phyloP scores from a whole-genome alignment of 176 grass and related monocot species.

The Aechmea fasciata region DNA sequence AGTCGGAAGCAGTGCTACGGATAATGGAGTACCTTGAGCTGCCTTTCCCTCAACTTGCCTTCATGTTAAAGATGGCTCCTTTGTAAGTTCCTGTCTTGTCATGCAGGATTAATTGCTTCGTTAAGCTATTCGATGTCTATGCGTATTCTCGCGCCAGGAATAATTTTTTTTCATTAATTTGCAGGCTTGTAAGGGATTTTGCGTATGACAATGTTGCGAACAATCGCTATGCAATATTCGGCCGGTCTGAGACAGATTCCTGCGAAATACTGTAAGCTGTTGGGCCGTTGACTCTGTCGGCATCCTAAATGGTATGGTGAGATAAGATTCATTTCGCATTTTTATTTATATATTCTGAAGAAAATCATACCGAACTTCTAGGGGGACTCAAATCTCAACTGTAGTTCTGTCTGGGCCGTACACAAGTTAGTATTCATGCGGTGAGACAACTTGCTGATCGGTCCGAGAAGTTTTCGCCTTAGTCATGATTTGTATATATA shows the following conservation, averaged over 20 bases:
- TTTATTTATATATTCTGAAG: too few species aligned
- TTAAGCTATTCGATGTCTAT: background rate
- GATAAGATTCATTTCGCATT: too few species aligned
- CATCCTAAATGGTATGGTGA: too few species aligned
- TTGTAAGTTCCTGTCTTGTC: conserved; percentile 33
- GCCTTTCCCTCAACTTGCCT: conserved; percentile 71
- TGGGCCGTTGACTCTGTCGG: too few species aligned
- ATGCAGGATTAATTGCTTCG: too few species aligned
- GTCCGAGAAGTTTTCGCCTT: too few species aligned
- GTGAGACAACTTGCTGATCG: too few species aligned
- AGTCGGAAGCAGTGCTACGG: conserved; percentile 84
- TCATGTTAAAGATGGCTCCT: conserved; percentile 52
- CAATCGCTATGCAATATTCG: conserved; percentile 68
- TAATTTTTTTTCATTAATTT: conserved; percentile 4
- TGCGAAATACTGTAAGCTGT: conserved; percentile 57
- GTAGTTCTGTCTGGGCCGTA: too few species aligned
- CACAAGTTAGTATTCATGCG: too few species aligned
- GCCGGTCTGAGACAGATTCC: conserved; percentile 56
- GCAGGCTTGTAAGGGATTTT: conserved; percentile 75
- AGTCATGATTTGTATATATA: too few species aligned
- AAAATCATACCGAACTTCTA: too few species aligned
- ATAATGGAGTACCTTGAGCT: conserved; percentile 87
- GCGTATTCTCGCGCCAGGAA: background rate
- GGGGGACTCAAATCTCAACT: too few species aligned
- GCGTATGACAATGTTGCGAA: conserved; percentile 70